A percentile compares a stretch with the other conserved stretches of the same genome.
phyloP scores from a whole-genome alignment of 768 basidiomycete species.

The Grammothele lineata region DNA sequence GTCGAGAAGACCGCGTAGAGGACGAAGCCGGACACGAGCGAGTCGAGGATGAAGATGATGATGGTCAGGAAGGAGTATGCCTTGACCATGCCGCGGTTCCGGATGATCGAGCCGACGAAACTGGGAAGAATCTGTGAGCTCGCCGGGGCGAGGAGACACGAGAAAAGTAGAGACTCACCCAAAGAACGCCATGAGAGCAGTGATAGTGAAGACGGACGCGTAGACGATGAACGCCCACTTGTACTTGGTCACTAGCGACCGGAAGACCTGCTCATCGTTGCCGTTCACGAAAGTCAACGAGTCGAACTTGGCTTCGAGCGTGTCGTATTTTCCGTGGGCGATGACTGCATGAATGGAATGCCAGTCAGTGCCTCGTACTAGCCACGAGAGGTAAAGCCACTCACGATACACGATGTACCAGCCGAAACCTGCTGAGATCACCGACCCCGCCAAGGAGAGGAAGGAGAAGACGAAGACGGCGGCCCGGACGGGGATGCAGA shows the following conservation, averaged over 20 bases:
- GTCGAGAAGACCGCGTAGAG: conserved; percentile 20
- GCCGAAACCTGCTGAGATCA: not conserved
- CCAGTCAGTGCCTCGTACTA: too few relatives aligned
- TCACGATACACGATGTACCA: conserved; percentile 20
- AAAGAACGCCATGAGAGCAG: conserved; percentile 22
- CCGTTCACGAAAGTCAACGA: not conserved
- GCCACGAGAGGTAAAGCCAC: not conserved
- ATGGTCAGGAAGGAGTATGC: conserved; percentile 22
- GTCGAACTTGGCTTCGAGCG: too few relatives aligned
- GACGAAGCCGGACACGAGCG: conserved; percentile 15
- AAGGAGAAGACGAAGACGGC: conserved; percentile 28
- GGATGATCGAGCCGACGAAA: conserved; percentile 24
- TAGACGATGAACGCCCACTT: conserved; percentile 17
- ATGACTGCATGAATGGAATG: conserved; percentile 6
- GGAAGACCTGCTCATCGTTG: conserved; percentile 1
- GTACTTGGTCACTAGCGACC: conserved; percentile 4
- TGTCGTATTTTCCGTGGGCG: not conserved
- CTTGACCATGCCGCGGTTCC: conserved; percentile 26
- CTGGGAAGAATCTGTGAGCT: conserved; percentile 6
- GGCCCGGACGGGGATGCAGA: conserved; percentile 27
- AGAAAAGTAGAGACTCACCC: conserved; percentile 17
- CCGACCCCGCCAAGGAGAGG: conserved; percentile 13
- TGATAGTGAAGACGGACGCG: conserved; percentile 19
- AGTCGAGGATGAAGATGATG: conserved; percentile 20
- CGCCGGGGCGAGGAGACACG: not conserved